phyloP scores from a whole-genome alignment of 768 basidiomycete genomes.

The Leccinum uliginosum region DNA sequence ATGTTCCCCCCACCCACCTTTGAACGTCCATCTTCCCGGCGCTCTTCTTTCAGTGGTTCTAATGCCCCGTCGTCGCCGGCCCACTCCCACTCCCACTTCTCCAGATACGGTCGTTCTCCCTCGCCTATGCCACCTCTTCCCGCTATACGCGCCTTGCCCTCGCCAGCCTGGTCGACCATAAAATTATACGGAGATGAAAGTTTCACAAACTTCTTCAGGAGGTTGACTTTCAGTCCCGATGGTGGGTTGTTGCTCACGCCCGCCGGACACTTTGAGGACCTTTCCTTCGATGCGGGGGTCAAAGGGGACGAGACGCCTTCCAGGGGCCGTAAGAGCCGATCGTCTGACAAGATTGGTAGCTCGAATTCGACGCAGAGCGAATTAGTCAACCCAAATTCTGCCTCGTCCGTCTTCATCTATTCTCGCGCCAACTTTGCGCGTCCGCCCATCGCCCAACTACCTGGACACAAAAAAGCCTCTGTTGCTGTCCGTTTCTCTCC shows the following conservation, averaged over 20 bases:
- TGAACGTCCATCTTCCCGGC: conserved; percentile 58
- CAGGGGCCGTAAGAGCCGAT: conserved; percentile 57
- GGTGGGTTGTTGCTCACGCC: conserved; percentile 92
- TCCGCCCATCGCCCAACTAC: conserved; percentile 90
- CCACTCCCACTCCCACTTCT: conserved; percentile 46
- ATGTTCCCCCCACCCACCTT: conserved; percentile 44
- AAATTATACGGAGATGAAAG: conserved; percentile 94
- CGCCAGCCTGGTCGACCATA: conserved; percentile 61
- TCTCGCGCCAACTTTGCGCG: conserved; percentile 91
- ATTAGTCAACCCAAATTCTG: conserved; percentile 33
- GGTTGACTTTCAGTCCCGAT: conserved; percentile 92
- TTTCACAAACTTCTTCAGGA: conserved; percentile 92
- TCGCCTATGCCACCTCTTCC: conserved; percentile 92
- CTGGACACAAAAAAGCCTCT: conserved; percentile 94
- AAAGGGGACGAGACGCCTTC: conserved; percentile 41
- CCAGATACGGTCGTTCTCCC: conserved; percentile 74
- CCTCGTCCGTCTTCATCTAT: conserved; percentile 86
- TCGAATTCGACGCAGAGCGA: conserved; percentile 29
- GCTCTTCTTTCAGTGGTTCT: conserved; percentile 71
- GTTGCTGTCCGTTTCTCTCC: conserved; percentile 94
- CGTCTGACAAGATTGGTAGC: conserved; percentile 30
- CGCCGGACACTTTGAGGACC: conserved; percentile 96
- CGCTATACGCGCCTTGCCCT: conserved; percentile 73
- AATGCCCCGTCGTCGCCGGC: conserved; percentile 74
- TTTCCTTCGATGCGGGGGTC: conserved; percentile 44